A percentile compares a stretch with the other conserved stretches of the same genome.
These are phyloP conservation scores for Camellia granthamiana DNA, from an alignment of 148 eudicot species.

Conservation along the genomic window DNA sequence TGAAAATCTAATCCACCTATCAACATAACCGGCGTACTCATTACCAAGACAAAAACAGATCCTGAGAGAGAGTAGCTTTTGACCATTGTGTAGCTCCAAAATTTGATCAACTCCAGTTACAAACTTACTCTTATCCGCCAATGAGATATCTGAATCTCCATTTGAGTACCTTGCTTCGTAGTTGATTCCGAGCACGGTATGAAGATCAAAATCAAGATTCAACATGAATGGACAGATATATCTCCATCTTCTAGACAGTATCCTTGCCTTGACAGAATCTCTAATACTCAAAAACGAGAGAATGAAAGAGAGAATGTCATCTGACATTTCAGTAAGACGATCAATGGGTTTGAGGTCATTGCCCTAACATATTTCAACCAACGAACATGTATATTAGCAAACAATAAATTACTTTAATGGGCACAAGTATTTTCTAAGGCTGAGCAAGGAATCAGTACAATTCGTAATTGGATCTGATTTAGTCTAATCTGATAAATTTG, in stretches of 20 bases:
- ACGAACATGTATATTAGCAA: neutral
- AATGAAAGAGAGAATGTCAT: slow-evolving; percentile 9
- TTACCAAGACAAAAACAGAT: slow-evolving; percentile 11
- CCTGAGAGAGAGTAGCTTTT: slow-evolving; percentile 8
- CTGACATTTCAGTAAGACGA: slow-evolving; percentile 7
- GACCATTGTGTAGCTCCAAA: slow-evolving; percentile 11
- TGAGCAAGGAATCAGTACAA: too few species aligned
- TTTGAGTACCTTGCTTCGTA: slow-evolving; percentile 1
- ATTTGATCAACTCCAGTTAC: slow-evolving; percentile 6
- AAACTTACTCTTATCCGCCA: slow-evolving; percentile 10
- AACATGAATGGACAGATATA: neutral
- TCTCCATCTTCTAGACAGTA: slow-evolving; percentile 11
- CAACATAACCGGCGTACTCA: slow-evolving; percentile 9
- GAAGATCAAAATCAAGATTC: slow-evolving; percentile 12
- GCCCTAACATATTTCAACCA: slow-evolving; percentile 3
- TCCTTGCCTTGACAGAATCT: slow-evolving; percentile 15
- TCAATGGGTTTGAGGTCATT: neutral
- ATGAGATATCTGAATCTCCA: slow-evolving; percentile 8
- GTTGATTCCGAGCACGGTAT: slow-evolving; percentile 12
- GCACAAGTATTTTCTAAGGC: neutral
- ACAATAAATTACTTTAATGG: neutral
- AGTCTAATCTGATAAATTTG: too few species aligned
- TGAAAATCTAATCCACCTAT: slow-evolving; percentile 17
- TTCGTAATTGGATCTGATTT: too few species aligned
- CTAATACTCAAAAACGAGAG: neutral